Base-by-base conservation (phyloP, 768 basidiomycete species). In the Suillus placidus region DNA sequence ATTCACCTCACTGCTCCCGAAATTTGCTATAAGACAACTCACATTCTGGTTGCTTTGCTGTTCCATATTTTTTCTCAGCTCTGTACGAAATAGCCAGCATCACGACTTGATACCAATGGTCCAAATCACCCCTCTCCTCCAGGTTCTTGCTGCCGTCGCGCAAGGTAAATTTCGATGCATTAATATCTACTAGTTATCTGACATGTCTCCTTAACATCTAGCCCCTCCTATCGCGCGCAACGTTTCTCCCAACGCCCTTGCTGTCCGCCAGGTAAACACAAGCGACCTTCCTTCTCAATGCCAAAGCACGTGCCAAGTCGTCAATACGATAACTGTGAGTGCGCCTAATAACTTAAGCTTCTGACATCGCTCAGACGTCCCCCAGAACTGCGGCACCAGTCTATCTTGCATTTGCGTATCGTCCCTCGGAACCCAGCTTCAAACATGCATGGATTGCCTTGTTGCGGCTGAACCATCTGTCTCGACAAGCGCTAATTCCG, bases 371-470 rank as follows among this genome's bases (percentile, higher is more conserved):
- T 38, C 3, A 63, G 34, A 35, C 12, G 26, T 51, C 3, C 34
- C 13, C 7, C 38, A 76, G 67, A 43, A 47, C 58, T 76, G 72
- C n/a, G 40, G 1, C 1, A 5, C 5, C 5, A 37, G 13, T 37
- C 16, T 66, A 34, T 60, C 4, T n/a, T 72, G 71, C 61, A 2
- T 69, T 1, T 74, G 74, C n/a, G 30, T 49, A 32, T 30, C 6
- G 30, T 20, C 65, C 20, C 14, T 74, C 23, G 68, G 68, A 30
- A 64, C 35, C 9, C 12, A 69, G 14, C 47, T 75, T 23, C 20
- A 67, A 23, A 20, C 65, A 20, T 75, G 74, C 62, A 65, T 71
- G 73, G 52, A 1, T 38, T 75, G 74, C 57, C 4, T 76, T n/a
- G 64, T 62, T 40, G 13, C 7, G 26, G 26, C 34, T 5, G 64